A percentile compares a stretch with the other conserved stretches of the same genome.
Evolutionary conservation across 2,329 filamentous ascomycete genomes (phyloP).

Genomic region (Exserohilum turcica): DNA sequence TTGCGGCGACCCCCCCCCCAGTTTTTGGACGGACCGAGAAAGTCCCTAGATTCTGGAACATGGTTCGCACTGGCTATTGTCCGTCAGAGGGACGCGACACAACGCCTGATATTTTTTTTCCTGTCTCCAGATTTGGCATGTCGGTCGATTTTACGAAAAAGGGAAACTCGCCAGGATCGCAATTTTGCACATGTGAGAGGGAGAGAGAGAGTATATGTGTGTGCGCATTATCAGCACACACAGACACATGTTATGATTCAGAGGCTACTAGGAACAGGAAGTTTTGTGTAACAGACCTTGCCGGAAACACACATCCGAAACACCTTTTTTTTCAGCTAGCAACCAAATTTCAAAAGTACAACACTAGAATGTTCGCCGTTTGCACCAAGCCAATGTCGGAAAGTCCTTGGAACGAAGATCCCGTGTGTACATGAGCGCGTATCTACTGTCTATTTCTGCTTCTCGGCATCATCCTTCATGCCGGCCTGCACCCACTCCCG

Average conservation of each 20-base stretch:
- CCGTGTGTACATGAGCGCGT: neutral
- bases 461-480: constrained; percentile 66
- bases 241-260: neutral
- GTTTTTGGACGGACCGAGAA: neutral
- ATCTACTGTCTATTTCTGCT: constrained; percentile 29
- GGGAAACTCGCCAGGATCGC: neutral
- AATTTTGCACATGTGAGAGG: neutral
- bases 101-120: neutral
- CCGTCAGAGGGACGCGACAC: neutral
- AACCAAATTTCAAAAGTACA: no score
- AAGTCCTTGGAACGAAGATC: neutral
- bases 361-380: neutral
- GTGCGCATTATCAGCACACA: neutral
- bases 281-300: no score
- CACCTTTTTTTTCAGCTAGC: no score
- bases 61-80: neutral
- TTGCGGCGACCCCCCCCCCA: neutral
- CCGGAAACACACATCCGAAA: no score
- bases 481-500: constrained; percentile 69
- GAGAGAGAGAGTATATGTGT: no score
- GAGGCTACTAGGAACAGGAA: neutral
- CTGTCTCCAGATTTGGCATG: neutral
- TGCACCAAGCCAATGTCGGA: no score
- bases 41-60: neutral
- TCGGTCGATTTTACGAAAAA: neutral